A percentile compares a stretch with the other conserved stretches of the same genome.
Conservation (phyloP, 345 rosid species). For the Syzygium grande region DNA sequence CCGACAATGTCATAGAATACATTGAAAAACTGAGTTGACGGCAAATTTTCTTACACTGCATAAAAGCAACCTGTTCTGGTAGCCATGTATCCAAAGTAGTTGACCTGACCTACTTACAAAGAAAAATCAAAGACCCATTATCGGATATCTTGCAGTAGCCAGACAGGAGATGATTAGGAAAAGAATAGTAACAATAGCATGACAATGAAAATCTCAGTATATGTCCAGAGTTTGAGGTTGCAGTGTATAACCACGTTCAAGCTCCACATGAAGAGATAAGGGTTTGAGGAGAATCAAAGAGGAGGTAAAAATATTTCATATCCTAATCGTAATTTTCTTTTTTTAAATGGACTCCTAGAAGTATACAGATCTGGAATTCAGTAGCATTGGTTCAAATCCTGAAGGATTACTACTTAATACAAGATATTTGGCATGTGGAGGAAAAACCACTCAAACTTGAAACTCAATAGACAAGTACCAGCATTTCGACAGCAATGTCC, state of each 20-base stretch:
- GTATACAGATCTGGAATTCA: neutral
- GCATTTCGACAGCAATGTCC: neutral
- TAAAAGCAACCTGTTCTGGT: slow-evolving; percentile 43
- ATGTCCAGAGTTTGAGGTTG: neutral
- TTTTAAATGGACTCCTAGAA: neutral
- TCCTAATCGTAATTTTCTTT: neutral
- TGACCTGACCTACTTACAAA: slow-evolving; percentile 38
- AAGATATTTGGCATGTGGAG: neutral
- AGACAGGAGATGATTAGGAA: neutral
- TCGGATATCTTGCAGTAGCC: neutral
- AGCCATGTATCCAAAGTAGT: slow-evolving; percentile 59
- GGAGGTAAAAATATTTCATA: neutral
- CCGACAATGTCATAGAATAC: neutral
- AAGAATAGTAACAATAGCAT: neutral
- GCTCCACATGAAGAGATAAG: neutral
- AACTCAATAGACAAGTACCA: neutral
- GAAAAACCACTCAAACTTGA: neutral
- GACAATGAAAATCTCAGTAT: neutral
- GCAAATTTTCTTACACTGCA: slow-evolving; percentile 27
- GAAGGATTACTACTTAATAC: neutral
- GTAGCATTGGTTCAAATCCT: neutral
- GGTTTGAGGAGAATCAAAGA: neutral
- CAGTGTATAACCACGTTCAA: neutral
- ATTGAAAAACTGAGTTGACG: neutral
- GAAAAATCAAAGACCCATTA: neutral